Evolutionary conservation across 83 land plant genomes (phyloP).

Genomic region (Picea abies): DNA sequence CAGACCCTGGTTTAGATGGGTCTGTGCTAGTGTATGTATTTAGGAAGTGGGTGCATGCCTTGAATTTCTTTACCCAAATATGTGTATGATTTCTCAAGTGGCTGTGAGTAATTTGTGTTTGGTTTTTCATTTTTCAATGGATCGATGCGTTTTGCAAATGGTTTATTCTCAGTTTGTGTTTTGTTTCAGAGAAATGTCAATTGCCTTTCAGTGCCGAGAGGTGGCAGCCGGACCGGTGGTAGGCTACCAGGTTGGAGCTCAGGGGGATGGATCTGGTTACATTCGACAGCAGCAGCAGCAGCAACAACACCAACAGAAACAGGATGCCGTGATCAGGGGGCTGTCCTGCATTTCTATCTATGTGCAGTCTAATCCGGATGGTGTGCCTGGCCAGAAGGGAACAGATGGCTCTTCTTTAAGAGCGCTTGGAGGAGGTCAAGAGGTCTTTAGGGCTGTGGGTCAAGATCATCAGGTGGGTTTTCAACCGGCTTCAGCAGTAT

Average conservation of each 20-base stretch:
- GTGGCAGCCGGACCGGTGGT: constrained; percentile 5
- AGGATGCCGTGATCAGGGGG: constrained; percentile 15
- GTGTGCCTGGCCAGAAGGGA: not conserved
- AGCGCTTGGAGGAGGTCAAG: not conserved
- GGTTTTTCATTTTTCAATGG: no score
- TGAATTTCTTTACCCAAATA: no score
- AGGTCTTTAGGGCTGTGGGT: not conserved
- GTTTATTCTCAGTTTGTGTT: no score
- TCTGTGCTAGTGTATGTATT: no score
- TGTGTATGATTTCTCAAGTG: no score
- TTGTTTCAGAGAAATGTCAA: constrained; percentile 5
- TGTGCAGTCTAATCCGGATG: constrained; percentile 3
- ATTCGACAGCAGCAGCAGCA: not conserved
- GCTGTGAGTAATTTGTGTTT: no score
- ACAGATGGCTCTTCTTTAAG: not conserved
- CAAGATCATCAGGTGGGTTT: not conserved
- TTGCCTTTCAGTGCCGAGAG: constrained; percentile 3
- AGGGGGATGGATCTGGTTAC: constrained; percentile 11
- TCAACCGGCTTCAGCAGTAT: not conserved
- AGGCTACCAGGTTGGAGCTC: constrained; percentile 17
- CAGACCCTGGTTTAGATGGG: no score
- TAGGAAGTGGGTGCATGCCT: no score
- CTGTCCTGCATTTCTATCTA: constrained; percentile 13
- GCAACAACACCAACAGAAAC: not conserved
- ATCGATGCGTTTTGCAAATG: no score